phyloP scores from a whole-genome alignment of 2,329 filamentous ascomycete species.

The Beauveria sp. region DNA sequence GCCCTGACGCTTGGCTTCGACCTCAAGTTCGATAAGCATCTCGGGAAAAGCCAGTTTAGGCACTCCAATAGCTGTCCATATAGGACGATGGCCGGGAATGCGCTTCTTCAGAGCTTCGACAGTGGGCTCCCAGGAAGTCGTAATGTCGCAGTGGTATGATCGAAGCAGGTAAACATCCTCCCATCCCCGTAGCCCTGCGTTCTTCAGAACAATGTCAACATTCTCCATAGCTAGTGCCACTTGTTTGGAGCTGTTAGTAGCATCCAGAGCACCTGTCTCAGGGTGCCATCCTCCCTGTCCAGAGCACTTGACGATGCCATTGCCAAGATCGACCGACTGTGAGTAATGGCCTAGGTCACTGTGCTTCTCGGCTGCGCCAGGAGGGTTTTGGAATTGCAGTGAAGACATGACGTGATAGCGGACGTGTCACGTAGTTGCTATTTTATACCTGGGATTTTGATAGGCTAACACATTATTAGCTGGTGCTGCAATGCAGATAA shows the following conservation, averaged over 20 bases:
- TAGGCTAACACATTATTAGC: too few relatives aligned
- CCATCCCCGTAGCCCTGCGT: constrained; percentile 19
- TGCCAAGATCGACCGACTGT: constrained; percentile 18
- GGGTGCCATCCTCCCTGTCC: constrained; percentile 19
- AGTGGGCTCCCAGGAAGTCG: constrained; percentile 3
- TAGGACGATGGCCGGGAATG: background rate
- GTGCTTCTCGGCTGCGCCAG: background rate
- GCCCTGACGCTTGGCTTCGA: background rate
- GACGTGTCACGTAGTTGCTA: too few relatives aligned
- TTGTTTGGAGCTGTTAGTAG: constrained; percentile 10
- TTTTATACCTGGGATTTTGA: background rate
- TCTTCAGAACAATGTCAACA: constrained; percentile 18
- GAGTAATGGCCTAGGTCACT: constrained; percentile 16
- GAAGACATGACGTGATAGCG: too few relatives aligned
- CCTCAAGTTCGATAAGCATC: background rate
- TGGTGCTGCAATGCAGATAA: too few relatives aligned
- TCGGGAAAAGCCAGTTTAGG: background rate
- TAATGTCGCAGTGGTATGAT: constrained; percentile 19
- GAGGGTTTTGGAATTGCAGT: background rate
- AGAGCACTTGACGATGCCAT: constrained; percentile 18
- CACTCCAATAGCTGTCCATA: background rate
- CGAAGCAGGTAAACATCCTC: constrained; percentile 22
- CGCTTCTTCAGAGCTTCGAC: background rate
- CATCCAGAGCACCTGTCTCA: constrained; percentile 13
- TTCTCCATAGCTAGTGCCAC: constrained; percentile 16